Conservation (phyloP, 2,329 filamentous ascomycete genomes). For the Cladorrhinum sp. region DNA sequence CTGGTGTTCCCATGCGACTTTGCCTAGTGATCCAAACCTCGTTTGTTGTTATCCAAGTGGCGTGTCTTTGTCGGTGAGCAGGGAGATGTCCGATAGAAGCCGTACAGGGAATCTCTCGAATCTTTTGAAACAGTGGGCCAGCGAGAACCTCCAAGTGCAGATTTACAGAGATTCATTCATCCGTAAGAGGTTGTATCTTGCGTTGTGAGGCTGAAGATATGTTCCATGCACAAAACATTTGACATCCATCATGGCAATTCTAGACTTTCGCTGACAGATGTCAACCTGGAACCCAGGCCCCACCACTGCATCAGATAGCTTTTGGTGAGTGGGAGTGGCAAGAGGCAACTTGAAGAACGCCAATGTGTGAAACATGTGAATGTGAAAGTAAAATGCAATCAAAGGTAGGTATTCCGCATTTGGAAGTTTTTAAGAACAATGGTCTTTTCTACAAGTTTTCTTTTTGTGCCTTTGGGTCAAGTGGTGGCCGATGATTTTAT, state of each 20-base stretch:
- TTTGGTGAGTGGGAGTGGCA: neutral
- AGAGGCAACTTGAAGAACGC: neutral
- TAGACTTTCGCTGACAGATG: neutral
- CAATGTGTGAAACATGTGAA: neutral
- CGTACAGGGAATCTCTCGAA: neutral
- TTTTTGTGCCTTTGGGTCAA: neutral
- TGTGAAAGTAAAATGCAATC: neutral
- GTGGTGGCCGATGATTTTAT: neutral
- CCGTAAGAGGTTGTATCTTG: no score
- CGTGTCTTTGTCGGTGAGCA: no score
- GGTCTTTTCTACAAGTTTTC: neutral
- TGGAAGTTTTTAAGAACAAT: neutral
- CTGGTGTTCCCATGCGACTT: neutral
- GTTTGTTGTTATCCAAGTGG: neutral
- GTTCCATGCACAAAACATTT: neutral
- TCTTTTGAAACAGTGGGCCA: no score
- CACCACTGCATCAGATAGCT: neutral
- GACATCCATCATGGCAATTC: neutral
- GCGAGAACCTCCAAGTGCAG: no score
- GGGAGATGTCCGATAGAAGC: neutral
- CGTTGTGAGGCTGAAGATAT: neutral
- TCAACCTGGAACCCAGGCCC: neutral
- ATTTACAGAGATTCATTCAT: no score
- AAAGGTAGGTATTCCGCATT: neutral
- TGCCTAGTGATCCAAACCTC: no score